Evolutionary conservation across 2,329 filamentous ascomycete species (phyloP).

Genomic region (Curvularia sp.): DNA sequence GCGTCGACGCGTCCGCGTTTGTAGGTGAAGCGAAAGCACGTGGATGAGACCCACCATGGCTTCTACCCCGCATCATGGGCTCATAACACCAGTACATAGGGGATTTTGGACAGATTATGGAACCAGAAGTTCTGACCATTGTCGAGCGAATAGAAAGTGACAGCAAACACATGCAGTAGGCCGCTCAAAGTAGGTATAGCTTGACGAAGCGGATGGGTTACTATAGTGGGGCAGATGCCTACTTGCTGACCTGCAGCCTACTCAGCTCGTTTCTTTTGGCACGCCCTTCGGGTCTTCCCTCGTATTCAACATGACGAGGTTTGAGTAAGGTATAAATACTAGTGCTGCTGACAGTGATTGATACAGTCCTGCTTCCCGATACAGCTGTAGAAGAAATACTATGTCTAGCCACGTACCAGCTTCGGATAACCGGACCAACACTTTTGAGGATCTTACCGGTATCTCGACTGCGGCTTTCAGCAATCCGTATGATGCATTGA

Average conservation of each 20-base stretch:
- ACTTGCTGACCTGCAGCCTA: background rate
- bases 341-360: background rate
- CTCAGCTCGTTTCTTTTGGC: conserved; percentile 1
- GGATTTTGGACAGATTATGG: background rate
- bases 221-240: conserved; percentile 13
- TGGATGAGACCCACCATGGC: background rate
- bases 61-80: background rate
- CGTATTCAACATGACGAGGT: background rate
- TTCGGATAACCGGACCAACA: conserved; percentile 29
- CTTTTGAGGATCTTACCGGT: conserved; percentile 53
- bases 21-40: conserved; percentile 11
- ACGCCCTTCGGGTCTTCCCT: background rate
- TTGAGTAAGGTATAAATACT: background rate
- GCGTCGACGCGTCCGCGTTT: conserved; percentile 3
- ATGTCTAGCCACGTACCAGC: conserved; percentile 27
- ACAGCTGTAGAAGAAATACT: background rate
- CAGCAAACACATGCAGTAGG: background rate
- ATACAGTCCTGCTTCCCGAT: background rate
- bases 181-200: background rate
- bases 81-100: background rate
- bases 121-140: background rate
- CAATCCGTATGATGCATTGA: conserved; percentile 80
- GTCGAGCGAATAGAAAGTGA: background rate
- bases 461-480: conserved; percentile 53
- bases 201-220: conserved; percentile 9